Base-by-base conservation (phyloP, 1,284 basidiomycete genomes). In the Ustilago crameri region DNA sequence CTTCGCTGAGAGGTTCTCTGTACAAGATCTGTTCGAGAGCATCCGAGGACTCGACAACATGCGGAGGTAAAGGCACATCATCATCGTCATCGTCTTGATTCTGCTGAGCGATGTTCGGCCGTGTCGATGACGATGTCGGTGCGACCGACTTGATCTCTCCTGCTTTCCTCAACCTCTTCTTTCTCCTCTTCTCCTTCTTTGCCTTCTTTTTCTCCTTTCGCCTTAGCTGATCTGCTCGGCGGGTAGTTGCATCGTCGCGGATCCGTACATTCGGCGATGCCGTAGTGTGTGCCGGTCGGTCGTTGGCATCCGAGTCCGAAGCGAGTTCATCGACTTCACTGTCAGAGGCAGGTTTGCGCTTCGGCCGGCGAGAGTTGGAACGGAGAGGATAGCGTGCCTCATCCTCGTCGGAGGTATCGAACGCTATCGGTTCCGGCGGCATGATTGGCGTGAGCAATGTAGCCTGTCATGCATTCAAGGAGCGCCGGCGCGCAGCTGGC, bases 11-110 rank as follows among this genome's bases (percentile, higher is more conserved):
- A 0, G 44, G 34, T 8, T 30, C 38, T 2, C 32, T 2, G 2
- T 37, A 23, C 5, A 9, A 38, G 10, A 15, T 22, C 48, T 14
- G 27, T 30, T 32, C 24, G 23, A 17, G 26, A 3, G 1, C 26
- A 23, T 18, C 48, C 23, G 24, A 46, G 32, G 24, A 27, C 15
- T 5, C 24, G 14, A 50, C 46, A 17, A 50, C 20, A 1, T 52
- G 50, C n/a, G 49, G 37, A 5, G 49, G 52, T 0, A 66, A 30
- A 17, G 49, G 49, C 1, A 34, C 64, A 15, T 60, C 57, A 23
- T 66, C 45, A 17, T 38, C 37, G 1, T 38, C 9, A 5, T 30
- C 24, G 17, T 42, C n/a, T 18, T 38, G 26, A n/a, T 43, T 47
- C 2, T 15, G 34, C 12, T 42, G 37, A n/a, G 49, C 7, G 30